phyloP scores from a whole-genome alignment of 2,329 filamentous ascomycete genomes.

The Neospermospora avenae region DNA sequence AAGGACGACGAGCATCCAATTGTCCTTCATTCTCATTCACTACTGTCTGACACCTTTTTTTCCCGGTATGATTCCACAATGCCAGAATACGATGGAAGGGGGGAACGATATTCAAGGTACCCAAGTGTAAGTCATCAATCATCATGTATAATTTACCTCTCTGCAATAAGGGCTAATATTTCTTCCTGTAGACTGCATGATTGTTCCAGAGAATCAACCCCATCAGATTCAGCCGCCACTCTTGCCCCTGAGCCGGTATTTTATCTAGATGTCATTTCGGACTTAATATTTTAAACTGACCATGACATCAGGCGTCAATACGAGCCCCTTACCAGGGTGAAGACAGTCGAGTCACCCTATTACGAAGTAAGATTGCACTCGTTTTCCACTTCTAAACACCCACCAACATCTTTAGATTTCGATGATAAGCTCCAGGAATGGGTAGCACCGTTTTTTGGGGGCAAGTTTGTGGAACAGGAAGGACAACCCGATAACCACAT shows the following conservation, averaged over 20 bases:
- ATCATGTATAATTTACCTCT: not conserved
- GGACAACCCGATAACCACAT: not conserved
- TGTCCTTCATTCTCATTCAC: too few relatives aligned
- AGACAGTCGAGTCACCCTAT: not conserved
- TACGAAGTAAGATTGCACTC: not conserved
- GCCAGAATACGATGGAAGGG: too few relatives aligned
- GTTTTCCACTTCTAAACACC: not conserved
- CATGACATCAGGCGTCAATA: not conserved
- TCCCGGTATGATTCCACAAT: too few relatives aligned
- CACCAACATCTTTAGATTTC: not conserved
- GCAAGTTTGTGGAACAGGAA: not conserved
- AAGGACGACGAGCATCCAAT: not conserved
- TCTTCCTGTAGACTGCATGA: not conserved
- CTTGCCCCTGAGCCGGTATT: not conserved
- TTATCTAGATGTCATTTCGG: not conserved
- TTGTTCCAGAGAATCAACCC: not conserved
- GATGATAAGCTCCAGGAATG: constrained; percentile 1
- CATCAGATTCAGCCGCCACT: not conserved
- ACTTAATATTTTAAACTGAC: not conserved
- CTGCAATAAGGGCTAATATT: not conserved
- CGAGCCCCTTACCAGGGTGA: constrained; percentile 1
- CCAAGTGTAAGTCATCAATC: not conserved
- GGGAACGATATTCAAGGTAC: not conserved
- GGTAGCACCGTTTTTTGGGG: not conserved
- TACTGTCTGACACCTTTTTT: too few relatives aligned